Base-by-base conservation (phyloP, 2,329 filamentous ascomycete genomes). In the Fusarium sp. region DNA sequence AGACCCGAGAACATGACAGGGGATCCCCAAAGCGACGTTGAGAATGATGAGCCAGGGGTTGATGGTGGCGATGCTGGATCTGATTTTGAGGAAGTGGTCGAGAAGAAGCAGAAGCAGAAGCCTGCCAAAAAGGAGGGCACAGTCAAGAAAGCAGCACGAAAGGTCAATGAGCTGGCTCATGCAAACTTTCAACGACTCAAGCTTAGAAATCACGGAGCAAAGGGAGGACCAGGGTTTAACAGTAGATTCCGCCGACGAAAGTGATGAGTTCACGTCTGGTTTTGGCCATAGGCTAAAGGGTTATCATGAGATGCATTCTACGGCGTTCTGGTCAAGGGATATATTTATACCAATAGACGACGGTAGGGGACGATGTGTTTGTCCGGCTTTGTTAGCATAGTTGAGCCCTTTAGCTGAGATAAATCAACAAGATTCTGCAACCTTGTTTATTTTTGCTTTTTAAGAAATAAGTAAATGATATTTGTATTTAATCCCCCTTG, bases 171-270 rank as follows among this genome's bases (percentile, higher is more conserved):
- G 65, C 77, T 88, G 69, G 88, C 89, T 15, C 86, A 90, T 71
- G 84, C 87, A 64, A 91, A 91, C 79, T 91, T 90, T 77, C 88
- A 88, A 75, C 80, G 87, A 56, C 76, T 91, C 61, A 91, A 91
- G 80, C 78, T 91, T 73, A 83, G 81, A 70, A 90, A 89, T 70
- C 79, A 82, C 5, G 88, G 88, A 5, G 79, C 86, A n/a, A 90
- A 90, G 76, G 88, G 88, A 3, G 87, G 87, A 6, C 81, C 86
- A 20, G 85, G 82, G 3, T 81, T 83, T 73, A 85, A 84, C 59
- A 89, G 86, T 75, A 82, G 83, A 53, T 90, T 90, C 75, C 82
- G 87, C 56, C 80, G 88, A 64, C 82, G 83, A 72, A 71, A 76
- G 41, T 80, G 59, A 68, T 26, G 40, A 10, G 10, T n/a, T n/a